Evolutionary conservation across 176 grass and related monocot genomes (phyloP), one percentile per base, ranked within the genome.

Genomic region (Eremochloa ophiuroides): DNA sequence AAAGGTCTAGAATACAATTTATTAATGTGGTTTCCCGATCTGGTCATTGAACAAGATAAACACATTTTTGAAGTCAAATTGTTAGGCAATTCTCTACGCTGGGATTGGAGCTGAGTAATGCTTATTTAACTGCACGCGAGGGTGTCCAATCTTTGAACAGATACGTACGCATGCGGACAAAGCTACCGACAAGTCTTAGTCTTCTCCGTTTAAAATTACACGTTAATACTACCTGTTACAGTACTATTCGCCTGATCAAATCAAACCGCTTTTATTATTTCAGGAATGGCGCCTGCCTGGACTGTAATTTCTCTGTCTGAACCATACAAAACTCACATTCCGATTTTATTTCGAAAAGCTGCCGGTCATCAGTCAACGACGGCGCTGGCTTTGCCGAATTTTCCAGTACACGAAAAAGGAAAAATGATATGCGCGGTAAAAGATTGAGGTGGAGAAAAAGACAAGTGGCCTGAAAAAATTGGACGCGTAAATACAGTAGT

Each of bases 141-240:
- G 39, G 2, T n/a, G 35, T 77, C 79, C 41, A 55, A 72, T 67
- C 59, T 88, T 84, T 66, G 58, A 79, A 79, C 64, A 22, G 46
- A 55, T 9, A 55, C n/a, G 14, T 14, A 55, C 33, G n/a, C 78
- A 71, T 43, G 50, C 50, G 23, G 27, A 40, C 79, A 71, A 43
- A 71, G 50, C 41, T 60, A 71, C 66, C 61, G 8, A 58, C 18
- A 66, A 67, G 37, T 70, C 15, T 14, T 37, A 50, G 51, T 70
- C 48, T 59, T 42, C 48, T 14, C 65, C 35, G 42, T 60, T 29
- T 16, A 31, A 71, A 58, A 6, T 29, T 20, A 23, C 1, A 5
- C 6, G 10, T 37, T 28, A 26, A 27, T 28, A 10, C n/a, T n/a
- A n/a, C n/a, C n/a, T n/a, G n/a, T n/a, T 2, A 5, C 38, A 23